Percentiles rank a stretch among this genome's conserved stretches.
These are phyloP conservation scores for Botrytis elliptica DNA, from an alignment of 2,329 filamentous ascomycete species.

Conservation along the genomic window DNA sequence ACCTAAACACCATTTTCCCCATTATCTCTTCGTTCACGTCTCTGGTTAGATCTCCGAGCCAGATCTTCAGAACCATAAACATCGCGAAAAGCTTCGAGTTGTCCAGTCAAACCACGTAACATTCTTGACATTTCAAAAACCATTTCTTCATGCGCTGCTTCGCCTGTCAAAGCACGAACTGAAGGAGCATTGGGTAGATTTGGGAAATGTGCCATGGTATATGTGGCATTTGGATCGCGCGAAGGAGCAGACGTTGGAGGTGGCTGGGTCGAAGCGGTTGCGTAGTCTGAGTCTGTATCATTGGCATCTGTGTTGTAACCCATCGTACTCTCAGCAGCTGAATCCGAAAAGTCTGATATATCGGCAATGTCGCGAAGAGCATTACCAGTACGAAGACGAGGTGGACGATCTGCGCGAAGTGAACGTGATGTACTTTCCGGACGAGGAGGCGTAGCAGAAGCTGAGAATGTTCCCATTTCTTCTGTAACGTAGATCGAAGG, in stretches of 20 bases:
- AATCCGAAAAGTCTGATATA: slow-evolving; percentile 37
- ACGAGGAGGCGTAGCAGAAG: slow-evolving; percentile 44
- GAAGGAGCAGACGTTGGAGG: slow-evolving; percentile 21
- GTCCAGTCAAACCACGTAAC: slow-evolving; percentile 29
- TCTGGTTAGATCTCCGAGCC: slow-evolving; percentile 11
- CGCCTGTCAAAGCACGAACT: slow-evolving; percentile 30
- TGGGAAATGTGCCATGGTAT: slow-evolving; percentile 31
- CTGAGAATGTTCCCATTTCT: slow-evolving; percentile 47
- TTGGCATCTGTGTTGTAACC: slow-evolving; percentile 21
- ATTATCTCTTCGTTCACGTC: slow-evolving; percentile 18
- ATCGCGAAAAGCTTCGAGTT: slow-evolving; percentile 34
- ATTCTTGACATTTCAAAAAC: slow-evolving; percentile 31
- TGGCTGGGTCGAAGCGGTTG: slow-evolving; percentile 23
- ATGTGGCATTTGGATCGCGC: slow-evolving; percentile 10
- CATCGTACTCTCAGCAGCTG: slow-evolving; percentile 31
- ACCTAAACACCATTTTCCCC: slow-evolving; percentile 14
- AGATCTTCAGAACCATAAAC: slow-evolving; percentile 30
- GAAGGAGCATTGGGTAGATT: slow-evolving; percentile 32
- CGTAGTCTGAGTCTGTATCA: slow-evolving; percentile 30
- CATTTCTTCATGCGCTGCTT: slow-evolving; percentile 34
- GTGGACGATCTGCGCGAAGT: slow-evolving; percentile 31
- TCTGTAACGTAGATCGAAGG: slow-evolving; percentile 56
- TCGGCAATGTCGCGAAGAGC: slow-evolving; percentile 32
- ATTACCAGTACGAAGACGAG: slow-evolving; percentile 27
- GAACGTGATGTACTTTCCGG: not conserved